phyloP scores from a whole-genome alignment of 1,139 yeast species.

The Lodderomyces theae region DNA sequence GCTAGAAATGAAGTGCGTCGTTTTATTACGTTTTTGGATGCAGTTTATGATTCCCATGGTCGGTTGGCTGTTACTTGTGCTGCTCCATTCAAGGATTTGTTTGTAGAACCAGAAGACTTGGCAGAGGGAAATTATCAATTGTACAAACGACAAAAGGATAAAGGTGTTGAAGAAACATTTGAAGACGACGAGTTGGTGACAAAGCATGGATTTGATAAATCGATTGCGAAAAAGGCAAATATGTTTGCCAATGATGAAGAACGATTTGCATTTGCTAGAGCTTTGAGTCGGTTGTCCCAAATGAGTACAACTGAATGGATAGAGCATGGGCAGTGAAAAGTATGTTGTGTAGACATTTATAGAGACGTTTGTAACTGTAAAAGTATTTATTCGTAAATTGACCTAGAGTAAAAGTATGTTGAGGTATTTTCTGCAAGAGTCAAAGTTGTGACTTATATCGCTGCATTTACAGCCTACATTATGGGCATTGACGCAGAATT shows the following conservation, averaged over 20 bases:
- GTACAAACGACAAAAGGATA: constrained; percentile 21
- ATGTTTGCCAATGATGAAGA: constrained; percentile 87
- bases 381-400: neutral
- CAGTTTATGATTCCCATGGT: constrained; percentile 88
- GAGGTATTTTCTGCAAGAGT: too few species aligned
- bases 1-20: constrained; percentile 83
- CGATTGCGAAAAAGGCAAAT: constrained; percentile 71
- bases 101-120: constrained; percentile 78
- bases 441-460: too few species aligned
- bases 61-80: constrained; percentile 87
- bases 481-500: too few species aligned
- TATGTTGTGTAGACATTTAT: neutral
- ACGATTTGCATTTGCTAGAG: constrained; percentile 94
- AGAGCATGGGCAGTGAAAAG: constrained; percentile 25
- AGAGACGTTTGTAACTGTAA: neutral
- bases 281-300: constrained; percentile 83
- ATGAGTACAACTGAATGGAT: constrained; percentile 96
- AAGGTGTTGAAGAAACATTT: constrained; percentile 35
- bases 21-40: constrained; percentile 90
- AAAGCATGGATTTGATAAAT: constrained; percentile 72
- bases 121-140: constrained; percentile 49
- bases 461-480: too few species aligned
- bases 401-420: too few species aligned
- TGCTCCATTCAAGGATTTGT: constrained; percentile 77
- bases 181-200: constrained; percentile 62